phyloP scores from a whole-genome alignment of 108 stramenopile species.

The Skeletonema grethae region DNA sequence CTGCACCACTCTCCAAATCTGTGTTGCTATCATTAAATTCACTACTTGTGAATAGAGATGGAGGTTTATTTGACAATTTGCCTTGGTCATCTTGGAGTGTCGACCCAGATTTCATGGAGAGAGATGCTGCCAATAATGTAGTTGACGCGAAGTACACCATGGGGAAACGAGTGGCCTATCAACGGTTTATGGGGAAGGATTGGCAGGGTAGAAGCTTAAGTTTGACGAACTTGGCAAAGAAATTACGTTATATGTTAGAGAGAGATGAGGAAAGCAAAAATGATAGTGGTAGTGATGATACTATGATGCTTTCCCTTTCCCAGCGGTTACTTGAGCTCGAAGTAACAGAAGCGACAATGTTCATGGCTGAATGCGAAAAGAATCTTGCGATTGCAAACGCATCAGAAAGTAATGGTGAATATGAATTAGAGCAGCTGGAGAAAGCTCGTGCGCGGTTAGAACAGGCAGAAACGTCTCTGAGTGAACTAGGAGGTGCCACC shows the following conservation, averaged over 20 bases:
- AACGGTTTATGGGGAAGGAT: conserved; percentile 84
- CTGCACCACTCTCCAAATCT: conserved; percentile 55
- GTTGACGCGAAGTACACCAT: conserved; percentile 59
- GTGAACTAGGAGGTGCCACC: conserved; percentile 5
- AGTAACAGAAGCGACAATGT: conserved; percentile 67
- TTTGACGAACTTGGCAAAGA: conserved; percentile 53
- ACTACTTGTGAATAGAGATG: conserved; percentile 71
- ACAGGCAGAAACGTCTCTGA: conserved; percentile 24
- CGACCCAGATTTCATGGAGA: conserved; percentile 63
- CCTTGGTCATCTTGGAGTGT: conserved; percentile 79
- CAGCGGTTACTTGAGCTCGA: conserved; percentile 69
- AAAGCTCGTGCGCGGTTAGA: conserved; percentile 32
- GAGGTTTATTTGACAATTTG: conserved; percentile 74
- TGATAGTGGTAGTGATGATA: conserved; percentile 26
- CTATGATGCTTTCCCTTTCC: conserved; percentile 51
- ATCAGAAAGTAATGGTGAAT: conserved; percentile 6
- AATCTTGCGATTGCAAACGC: conserved; percentile 52
- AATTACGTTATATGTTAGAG: conserved; percentile 49
- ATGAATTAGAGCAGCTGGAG: conserved; percentile 30
- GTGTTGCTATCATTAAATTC: conserved; percentile 58
- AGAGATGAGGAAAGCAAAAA: conserved; percentile 10
- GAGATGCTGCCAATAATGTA: conserved; percentile 75
- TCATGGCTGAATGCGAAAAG: conserved; percentile 73
- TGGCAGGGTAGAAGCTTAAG: conserved; percentile 63
- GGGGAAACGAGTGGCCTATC: conserved; percentile 89